phyloP scores from a whole-genome alignment of 2,329 filamentous ascomycete species.

The Coniochaeta sp. region DNA sequence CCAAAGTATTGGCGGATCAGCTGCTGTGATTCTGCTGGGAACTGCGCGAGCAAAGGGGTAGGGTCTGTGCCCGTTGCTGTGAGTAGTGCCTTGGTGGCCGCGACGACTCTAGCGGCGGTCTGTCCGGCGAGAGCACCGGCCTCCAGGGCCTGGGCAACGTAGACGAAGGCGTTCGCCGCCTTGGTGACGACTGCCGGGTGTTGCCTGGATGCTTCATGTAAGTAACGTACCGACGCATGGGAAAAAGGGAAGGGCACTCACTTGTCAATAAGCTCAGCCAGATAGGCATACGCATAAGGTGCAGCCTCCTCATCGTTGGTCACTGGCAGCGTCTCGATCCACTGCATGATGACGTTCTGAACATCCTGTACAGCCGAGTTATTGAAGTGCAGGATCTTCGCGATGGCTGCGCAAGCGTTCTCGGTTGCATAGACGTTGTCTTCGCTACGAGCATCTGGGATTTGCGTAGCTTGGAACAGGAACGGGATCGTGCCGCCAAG shows the following conservation, averaged over 20 bases:
- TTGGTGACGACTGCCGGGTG: slow-evolving; percentile 74
- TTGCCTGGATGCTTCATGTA: slow-evolving; percentile 49
- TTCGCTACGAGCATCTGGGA: slow-evolving; percentile 76
- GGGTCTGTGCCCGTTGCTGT: slow-evolving; percentile 68
- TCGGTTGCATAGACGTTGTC: slow-evolving; percentile 97
- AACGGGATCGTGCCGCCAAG: slow-evolving; percentile 70
- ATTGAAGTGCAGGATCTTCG: slow-evolving; percentile 94
- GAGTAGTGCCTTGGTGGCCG: slow-evolving; percentile 71
- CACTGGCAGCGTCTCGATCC: slow-evolving; percentile 87
- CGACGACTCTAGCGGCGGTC: slow-evolving; percentile 69
- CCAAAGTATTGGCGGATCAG: slow-evolving; percentile 74
- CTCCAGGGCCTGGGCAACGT: slow-evolving; percentile 82
- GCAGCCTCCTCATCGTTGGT: slow-evolving; percentile 95
- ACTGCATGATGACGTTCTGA: slow-evolving; percentile 71
- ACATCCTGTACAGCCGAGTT: slow-evolving; percentile 66
- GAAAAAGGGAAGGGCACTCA: slow-evolving; percentile 44
- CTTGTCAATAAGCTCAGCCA: slow-evolving; percentile 89
- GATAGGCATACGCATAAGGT: slow-evolving; percentile 89
- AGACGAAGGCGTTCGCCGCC: slow-evolving; percentile 74
- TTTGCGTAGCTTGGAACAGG: slow-evolving; percentile 77
- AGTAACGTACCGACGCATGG: slow-evolving; percentile 1
- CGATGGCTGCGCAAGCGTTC: slow-evolving; percentile 92
- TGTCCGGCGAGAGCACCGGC: slow-evolving; percentile 83
- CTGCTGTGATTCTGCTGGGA: slow-evolving; percentile 74
- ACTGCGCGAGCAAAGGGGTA: slow-evolving; percentile 64